A percentile compares a stretch with the other conserved stretches of the same genome.
phyloP scores from a whole-genome alignment of 768 basidiomycete genomes.

The Termitomyces sp. region DNA sequence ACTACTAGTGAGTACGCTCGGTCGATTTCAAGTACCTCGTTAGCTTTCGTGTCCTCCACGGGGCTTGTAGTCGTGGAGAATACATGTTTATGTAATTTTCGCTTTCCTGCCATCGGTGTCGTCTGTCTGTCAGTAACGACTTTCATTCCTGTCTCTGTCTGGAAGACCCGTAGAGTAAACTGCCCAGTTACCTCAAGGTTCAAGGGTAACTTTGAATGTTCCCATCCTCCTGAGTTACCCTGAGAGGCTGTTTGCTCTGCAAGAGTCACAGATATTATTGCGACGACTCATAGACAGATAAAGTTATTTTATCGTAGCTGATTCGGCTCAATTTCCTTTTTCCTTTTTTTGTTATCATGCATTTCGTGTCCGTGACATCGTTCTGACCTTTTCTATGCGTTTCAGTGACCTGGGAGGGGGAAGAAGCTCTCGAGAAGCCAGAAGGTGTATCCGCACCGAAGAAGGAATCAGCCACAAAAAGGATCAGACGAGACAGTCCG shows the following conservation, averaged over 20 bases:
- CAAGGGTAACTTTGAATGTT: constrained; percentile 19
- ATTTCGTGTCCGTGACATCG: constrained; percentile 10
- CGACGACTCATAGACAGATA: constrained; percentile 10
- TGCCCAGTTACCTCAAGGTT: constrained; percentile 15
- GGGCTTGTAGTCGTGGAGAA: constrained; percentile 30
- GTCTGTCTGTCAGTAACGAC: constrained; percentile 19
- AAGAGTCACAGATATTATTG: constrained; percentile 16
- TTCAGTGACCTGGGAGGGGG: constrained; percentile 73
- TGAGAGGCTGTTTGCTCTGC: constrained; percentile 21
- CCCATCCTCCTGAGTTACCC: constrained; percentile 17
- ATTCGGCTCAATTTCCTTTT: constrained; percentile 7
- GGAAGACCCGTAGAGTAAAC: constrained; percentile 18
- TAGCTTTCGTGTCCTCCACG: constrained; percentile 23
- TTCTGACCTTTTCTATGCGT: constrained; percentile 18
- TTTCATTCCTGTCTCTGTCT: constrained; percentile 8
- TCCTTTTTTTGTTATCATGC: not conserved
- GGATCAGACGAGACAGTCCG: constrained; percentile 17
- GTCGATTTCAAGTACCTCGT: constrained; percentile 26
- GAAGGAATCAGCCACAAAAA: constrained; percentile 24
- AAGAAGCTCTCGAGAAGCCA: constrained; percentile 50
- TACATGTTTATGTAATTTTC: constrained; percentile 29
- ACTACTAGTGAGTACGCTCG: constrained; percentile 74
- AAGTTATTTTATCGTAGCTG: constrained; percentile 1
- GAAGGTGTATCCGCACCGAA: constrained; percentile 26
- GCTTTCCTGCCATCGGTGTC: constrained; percentile 14